A percentile compares a stretch with the other conserved stretches of the same genome.
Conservation (phyloP, 2,329 filamentous ascomycete genomes). For the Myriosclerotinia duriaeana region DNA sequence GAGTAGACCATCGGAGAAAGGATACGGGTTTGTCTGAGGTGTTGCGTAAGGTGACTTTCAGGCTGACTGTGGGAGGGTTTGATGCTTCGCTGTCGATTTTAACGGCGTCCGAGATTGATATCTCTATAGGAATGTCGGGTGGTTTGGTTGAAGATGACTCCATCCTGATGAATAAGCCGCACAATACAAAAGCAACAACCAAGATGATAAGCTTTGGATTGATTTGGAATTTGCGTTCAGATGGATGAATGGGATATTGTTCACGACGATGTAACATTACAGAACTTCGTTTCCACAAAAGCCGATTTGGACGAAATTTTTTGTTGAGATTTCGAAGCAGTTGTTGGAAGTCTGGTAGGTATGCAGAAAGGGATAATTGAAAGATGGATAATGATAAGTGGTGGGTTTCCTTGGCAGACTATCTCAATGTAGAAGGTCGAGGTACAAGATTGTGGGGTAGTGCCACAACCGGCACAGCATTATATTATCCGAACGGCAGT, state of each 20-base stretch:
- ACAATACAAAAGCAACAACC: background rate
- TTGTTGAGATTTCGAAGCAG: background rate
- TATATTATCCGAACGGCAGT: background rate
- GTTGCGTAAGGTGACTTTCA: constrained; percentile 34
- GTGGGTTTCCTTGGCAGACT: background rate
- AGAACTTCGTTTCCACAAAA: background rate
- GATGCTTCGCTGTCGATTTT: background rate
- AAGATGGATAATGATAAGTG: background rate
- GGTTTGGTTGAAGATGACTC: background rate
- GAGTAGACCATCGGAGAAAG: constrained; percentile 43
- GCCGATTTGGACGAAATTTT: background rate
- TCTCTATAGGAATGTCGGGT: constrained; percentile 4
- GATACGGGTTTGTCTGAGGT: constrained; percentile 37
- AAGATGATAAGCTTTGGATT: background rate
- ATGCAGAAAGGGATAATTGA: background rate
- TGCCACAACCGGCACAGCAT: constrained; percentile 2
- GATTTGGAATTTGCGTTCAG: background rate
- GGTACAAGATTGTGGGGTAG: background rate
- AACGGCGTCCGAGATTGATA: background rate
- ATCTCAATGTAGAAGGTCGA: constrained; percentile 17
- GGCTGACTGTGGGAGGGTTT: constrained; percentile 11
- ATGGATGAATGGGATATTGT: background rate
- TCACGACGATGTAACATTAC: constrained; percentile 1
- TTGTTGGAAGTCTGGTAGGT: background rate
- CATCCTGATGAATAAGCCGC: constrained; percentile 7